phyloP scores from a whole-genome alignment of 2,329 filamentous ascomycete genomes.

The Thielaviopsis cerberus region DNA sequence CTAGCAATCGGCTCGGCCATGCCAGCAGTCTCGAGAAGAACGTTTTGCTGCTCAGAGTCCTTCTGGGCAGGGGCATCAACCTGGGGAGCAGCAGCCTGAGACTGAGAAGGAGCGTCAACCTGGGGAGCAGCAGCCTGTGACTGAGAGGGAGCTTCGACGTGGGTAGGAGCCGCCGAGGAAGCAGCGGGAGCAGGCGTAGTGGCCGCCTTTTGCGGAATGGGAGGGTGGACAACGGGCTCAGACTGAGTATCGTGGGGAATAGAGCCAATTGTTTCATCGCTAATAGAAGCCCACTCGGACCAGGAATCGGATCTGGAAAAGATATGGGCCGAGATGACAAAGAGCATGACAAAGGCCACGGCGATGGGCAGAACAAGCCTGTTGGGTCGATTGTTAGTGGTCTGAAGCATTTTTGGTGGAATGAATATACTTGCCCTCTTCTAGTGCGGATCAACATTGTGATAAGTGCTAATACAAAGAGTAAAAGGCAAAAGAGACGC shows the following conservation, averaged over 20 bases:
- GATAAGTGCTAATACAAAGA: not conserved
- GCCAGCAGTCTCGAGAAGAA: slow-evolving; percentile 3
- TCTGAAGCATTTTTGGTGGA: not conserved
- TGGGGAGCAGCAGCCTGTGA: not conserved
- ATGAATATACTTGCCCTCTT: slow-evolving; percentile 6
- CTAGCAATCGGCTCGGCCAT: not conserved
- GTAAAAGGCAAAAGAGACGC: not conserved
- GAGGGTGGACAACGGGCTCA: not conserved
- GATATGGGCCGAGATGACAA: slow-evolving; percentile 10
- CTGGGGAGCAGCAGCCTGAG: not conserved
- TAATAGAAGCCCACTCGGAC: slow-evolving; percentile 6
- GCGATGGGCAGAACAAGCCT: slow-evolving; percentile 7
- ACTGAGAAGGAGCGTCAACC: not conserved
- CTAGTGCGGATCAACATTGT: slow-evolving; percentile 8
- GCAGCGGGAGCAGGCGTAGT: not conserved
- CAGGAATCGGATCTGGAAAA: slow-evolving; percentile 8
- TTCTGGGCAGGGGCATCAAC: not conserved
- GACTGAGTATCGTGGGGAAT: slow-evolving; percentile 4
- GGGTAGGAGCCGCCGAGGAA: too few relatives aligned
- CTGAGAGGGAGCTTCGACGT: too few relatives aligned
- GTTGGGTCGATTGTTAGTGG: not conserved
- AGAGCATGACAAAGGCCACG: slow-evolving; percentile 9
- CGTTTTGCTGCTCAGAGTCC: not conserved
- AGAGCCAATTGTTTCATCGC: not conserved
- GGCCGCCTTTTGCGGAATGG: slow-evolving; percentile 1